Evolutionary conservation across 2,329 filamentous ascomycete genomes (phyloP).

Genomic region (Penicillium sp.): DNA sequence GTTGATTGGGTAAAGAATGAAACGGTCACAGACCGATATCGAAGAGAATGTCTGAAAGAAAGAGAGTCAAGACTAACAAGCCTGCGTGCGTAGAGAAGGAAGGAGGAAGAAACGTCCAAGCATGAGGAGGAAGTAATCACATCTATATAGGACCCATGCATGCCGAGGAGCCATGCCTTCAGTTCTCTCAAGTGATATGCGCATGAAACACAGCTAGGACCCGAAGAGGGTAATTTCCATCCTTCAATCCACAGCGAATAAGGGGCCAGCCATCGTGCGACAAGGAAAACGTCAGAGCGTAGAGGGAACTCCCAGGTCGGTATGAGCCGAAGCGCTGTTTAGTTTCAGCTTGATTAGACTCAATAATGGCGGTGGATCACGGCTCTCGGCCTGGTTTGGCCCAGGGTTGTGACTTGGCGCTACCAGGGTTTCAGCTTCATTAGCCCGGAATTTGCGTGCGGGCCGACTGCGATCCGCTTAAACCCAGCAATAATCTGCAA

Average conservation of each 20-base stretch:
- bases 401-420: constrained; percentile 22
- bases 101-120: constrained; percentile 3
- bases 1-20: constrained; percentile 21
- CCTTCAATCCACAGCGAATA: constrained; percentile 5
- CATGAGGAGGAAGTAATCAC: not conserved
- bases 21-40: constrained; percentile 29
- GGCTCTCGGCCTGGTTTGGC: constrained; percentile 14
- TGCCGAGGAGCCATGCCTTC: no score
- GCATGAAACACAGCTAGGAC: constrained; percentile 11
- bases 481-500: not conserved
- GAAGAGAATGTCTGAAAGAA: constrained; percentile 25
- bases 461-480: not conserved
- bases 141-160: constrained; percentile 25
- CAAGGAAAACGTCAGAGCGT: not conserved
- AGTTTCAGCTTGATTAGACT: constrained; percentile 30
- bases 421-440: constrained; percentile 31
- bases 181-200: not conserved
- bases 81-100: constrained; percentile 24
- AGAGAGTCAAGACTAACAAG: constrained; percentile 21
- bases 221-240: not conserved
- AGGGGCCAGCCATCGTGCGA: constrained; percentile 12
- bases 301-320: constrained; percentile 7
- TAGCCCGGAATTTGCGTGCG: constrained; percentile 12
- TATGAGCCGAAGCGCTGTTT: constrained; percentile 23
- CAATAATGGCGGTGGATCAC: constrained; percentile 19